These are phyloP conservation scores for Blastocystis sp. DNA, from an alignment of 352 stramenopile genomes.

Conservation along the genomic window DNA sequence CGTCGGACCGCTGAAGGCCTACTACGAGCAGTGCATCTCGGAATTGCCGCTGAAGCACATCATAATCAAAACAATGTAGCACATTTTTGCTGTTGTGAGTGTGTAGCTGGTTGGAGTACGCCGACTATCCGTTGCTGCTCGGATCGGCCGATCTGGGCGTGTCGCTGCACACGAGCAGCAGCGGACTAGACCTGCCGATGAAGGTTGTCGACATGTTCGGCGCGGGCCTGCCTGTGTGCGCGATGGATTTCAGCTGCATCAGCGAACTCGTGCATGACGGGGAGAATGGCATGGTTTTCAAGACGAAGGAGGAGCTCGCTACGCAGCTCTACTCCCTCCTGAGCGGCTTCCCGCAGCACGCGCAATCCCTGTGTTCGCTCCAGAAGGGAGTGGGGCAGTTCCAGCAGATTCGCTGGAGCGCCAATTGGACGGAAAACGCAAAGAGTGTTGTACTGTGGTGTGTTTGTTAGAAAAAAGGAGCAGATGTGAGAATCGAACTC, in stretches of 20 bases:
- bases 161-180: slow-evolving; percentile 96
- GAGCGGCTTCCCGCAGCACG: slow-evolving; percentile 47
- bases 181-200: slow-evolving; percentile 96
- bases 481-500: too few species aligned
- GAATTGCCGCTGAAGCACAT: slow-evolving; percentile 79
- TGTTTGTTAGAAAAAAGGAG: background rate
- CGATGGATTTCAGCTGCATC: slow-evolving; percentile 90
- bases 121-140: slow-evolving; percentile 90
- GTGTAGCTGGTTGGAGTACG: slow-evolving; percentile 87
- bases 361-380: slow-evolving; percentile 32
- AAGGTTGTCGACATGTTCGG: slow-evolving; percentile 99
- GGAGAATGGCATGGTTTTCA: slow-evolving; percentile 80
- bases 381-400: slow-evolving; percentile 49
- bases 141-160: slow-evolving; percentile 91
- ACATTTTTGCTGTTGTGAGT: background rate
- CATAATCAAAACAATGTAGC: slow-evolving; percentile 80
- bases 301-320: slow-evolving; percentile 67
- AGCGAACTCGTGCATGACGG: slow-evolving; percentile 90
- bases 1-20: slow-evolving; percentile 89
- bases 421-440: slow-evolving; percentile 67
- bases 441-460: slow-evolving; percentile 41
- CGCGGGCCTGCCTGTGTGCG: slow-evolving; percentile 90
- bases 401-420: slow-evolving; percentile 57
- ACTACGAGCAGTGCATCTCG: slow-evolving; percentile 82
- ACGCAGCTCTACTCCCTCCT: slow-evolving; percentile 67